Percentiles rank a stretch among this genome's conserved stretches.
Conservation (phyloP, 768 basidiomycete species). For the Naganishia randhawae region DNA sequence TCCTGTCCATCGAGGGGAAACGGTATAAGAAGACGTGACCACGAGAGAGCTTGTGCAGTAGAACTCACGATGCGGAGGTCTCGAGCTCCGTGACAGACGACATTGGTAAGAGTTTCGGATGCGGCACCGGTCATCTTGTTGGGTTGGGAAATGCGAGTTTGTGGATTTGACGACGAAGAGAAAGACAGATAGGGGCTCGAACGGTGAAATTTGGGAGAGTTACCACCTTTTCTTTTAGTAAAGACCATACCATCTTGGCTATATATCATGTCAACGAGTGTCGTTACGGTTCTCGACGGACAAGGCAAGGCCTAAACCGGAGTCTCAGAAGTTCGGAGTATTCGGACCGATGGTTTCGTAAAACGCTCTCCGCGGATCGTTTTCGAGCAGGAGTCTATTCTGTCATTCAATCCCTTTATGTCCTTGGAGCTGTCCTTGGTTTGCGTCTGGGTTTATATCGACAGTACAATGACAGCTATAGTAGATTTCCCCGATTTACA, state of each 20-base stretch:
- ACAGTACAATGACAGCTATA: not conserved
- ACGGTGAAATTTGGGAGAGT: not conserved
- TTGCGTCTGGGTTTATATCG: no score
- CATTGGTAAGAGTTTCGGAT: slow-evolving; percentile 56
- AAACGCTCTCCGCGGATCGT: not conserved
- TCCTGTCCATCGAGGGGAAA: slow-evolving; percentile 50
- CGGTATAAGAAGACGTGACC: not conserved
- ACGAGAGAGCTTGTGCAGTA: not conserved
- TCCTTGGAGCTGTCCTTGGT: no score
- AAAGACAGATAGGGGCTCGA: no score
- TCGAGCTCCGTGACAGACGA: slow-evolving; percentile 75
- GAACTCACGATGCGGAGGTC: slow-evolving; percentile 67
- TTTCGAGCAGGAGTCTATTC: not conserved
- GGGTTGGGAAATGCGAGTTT: not conserved
- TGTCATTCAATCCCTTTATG: no score
- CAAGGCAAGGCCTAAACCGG: not conserved
- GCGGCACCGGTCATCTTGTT: slow-evolving; percentile 8
- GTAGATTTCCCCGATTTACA: no score
- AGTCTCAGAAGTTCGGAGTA: not conserved
- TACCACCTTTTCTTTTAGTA: not conserved
- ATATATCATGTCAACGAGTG: not conserved
- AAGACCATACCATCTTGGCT: not conserved
- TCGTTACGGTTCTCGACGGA: not conserved
- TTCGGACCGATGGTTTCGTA: not conserved
- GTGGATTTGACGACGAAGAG: not conserved